Base-by-base conservation (phyloP, 768 basidiomycete genomes). In the Mycena rosella region DNA sequence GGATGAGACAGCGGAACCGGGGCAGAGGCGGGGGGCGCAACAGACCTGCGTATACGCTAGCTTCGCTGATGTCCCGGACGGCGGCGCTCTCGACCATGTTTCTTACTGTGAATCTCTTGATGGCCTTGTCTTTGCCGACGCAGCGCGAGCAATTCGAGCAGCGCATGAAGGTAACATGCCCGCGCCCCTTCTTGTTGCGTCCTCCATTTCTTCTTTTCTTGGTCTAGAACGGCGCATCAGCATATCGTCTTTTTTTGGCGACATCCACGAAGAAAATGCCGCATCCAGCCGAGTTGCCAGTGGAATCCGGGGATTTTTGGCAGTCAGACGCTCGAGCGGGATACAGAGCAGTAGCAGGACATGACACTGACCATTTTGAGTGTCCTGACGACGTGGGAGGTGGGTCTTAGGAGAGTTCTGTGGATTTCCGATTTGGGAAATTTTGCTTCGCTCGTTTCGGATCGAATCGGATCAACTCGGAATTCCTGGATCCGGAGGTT, bases 41-140 rank as follows among this genome's bases (percentile, higher is more conserved):
- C 90, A 72, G 75, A 96, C 96, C 95, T 65, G 85, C 82, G 85
- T 98, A 99, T 69, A 98, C 92, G 76, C 91, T 93, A 44, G 96
- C 96, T 75, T 99, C 98, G 79, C 92, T 94, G 79, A 99, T 93
- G 85, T 99, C 97, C 72, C 96, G 88, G 74, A 98, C 95, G 59
- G 97, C 97, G 49, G 97, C 97, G 78, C 94, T 94, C 89, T 99
- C 97, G 65, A 99, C 96, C 95, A 99, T 99, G 90, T 99, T 99
- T 83, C 96, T 91, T 77, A 99, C 96, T 42, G 96, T 98, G 89
- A 97, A 97, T 60, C 97, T 89, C 87, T 98, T 98, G 92, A 99
- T 98, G 73, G 97, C 97, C 89, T 99, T 99, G 87, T 99, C 97
- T 88, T 99, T 99, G 74, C 87, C 92, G 65, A 98, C 96, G 80